Conservation (phyloP, 768 basidiomycete species). For the Clathrus columnatus region DNA sequence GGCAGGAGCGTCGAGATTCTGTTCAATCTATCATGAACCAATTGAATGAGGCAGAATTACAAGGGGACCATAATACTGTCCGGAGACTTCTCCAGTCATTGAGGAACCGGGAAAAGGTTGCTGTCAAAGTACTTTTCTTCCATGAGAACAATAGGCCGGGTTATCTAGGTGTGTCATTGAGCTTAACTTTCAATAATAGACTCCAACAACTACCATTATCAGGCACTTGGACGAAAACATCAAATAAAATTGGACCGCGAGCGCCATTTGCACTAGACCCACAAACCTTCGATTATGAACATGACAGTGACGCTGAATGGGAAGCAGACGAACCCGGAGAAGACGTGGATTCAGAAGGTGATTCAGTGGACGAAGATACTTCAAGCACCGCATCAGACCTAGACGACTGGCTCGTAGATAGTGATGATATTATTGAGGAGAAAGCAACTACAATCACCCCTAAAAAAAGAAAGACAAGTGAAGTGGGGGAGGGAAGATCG, state of each 20-base stretch:
- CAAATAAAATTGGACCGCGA: slow-evolving; percentile 70
- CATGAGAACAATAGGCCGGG: slow-evolving; percentile 79
- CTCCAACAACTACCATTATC: background rate
- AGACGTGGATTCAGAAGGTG: slow-evolving; percentile 50
- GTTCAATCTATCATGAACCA: slow-evolving; percentile 47
- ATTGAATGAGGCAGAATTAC: slow-evolving; percentile 70
- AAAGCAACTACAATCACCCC: slow-evolving; percentile 21
- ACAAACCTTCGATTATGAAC: slow-evolving; percentile 74
- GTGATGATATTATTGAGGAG: slow-evolving; percentile 39
- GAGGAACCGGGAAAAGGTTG: slow-evolving; percentile 49
- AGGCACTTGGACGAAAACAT: slow-evolving; percentile 82
- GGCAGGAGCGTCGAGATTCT: slow-evolving; percentile 24
- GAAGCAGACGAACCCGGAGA: slow-evolving; percentile 79
- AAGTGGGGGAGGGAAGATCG: slow-evolving; percentile 34
- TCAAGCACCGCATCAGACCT: slow-evolving; percentile 66
- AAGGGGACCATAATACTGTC: slow-evolving; percentile 61
- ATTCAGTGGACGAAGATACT: slow-evolving; percentile 51
- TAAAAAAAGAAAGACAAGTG: slow-evolving; percentile 56
- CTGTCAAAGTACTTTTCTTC: slow-evolving; percentile 80
- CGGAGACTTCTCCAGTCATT: slow-evolving; percentile 56
- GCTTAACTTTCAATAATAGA: background rate
- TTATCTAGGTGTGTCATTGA: slow-evolving; percentile 64
- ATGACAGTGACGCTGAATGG: slow-evolving; percentile 97
- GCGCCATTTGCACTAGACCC: slow-evolving; percentile 75
- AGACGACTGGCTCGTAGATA: slow-evolving; percentile 73